These are phyloP conservation scores for Metarhizium sp. DNA, from an alignment of 2,329 filamentous ascomycete genomes.

Conservation along the genomic window DNA sequence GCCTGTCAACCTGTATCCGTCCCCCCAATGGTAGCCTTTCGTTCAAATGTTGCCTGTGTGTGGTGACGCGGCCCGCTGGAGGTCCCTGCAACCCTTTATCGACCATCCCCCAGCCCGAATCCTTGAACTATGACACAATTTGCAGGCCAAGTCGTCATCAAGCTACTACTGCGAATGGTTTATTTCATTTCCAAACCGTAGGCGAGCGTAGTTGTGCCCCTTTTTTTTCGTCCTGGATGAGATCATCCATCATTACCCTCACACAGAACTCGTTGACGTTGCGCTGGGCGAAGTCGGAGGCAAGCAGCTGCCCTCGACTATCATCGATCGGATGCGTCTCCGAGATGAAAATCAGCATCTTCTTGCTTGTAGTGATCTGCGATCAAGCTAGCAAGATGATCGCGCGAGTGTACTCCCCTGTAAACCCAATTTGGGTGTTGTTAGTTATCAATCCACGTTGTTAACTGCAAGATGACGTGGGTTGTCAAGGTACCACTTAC, in stretches of 20 bases:
- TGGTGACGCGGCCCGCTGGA: constrained; percentile 11
- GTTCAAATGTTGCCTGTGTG: constrained; percentile 2
- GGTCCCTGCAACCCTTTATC: not conserved
- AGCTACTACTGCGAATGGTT: not conserved
- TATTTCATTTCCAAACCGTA: not conserved
- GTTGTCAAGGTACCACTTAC: constrained; percentile 24
- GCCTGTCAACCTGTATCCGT: not conserved
- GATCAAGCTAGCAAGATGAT: constrained; percentile 64
- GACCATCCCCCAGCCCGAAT: not conserved
- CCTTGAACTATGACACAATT: not conserved
- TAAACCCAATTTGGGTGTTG: not conserved
- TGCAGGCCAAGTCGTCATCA: too few species aligned
- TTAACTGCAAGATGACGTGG: constrained; percentile 1
- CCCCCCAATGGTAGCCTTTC: constrained; percentile 1
- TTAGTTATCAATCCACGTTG: not conserved
- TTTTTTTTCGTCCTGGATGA: not conserved
- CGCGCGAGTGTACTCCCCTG: constrained; percentile 58
- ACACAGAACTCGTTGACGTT: not conserved
- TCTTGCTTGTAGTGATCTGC: constrained; percentile 68
- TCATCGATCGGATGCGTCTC: constrained; percentile 23
- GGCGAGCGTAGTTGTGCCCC: not conserved
- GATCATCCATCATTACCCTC: not conserved
- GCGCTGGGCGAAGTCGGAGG: not conserved
- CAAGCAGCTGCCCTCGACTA: not conserved
- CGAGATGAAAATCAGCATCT: constrained; percentile 54